Base-by-base conservation (phyloP, 176 grass and related monocot species). In the Juncus effusus region DNA sequence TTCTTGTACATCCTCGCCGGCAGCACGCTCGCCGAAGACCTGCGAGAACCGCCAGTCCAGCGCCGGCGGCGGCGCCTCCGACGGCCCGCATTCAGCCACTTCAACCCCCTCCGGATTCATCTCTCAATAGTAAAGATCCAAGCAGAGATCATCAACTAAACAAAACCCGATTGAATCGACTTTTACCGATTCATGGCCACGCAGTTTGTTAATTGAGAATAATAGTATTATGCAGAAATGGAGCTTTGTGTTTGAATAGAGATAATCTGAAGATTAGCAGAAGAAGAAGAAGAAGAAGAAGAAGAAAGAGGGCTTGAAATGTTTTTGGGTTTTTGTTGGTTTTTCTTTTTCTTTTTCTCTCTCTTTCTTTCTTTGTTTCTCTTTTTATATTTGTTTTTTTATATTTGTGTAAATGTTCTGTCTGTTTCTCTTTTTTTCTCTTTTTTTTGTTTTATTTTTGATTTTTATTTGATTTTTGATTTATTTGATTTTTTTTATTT, bases 1-100 rank as follows among this genome's bases (percentile, higher is more conserved):
- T 94, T 94, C 90, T 79, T 88, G 90, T 58, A 94, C 85, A 77
- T 94, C 90, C 70, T 94, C 90, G 42, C 90, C 90, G 38, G 90
- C 81, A 62, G 82, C 56, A 57, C 90, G 85, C 72, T 94, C 85
- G 70, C 90, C 90, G 77, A 94, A 94, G 72, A 94, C 90, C 90
- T 94, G 90, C 36, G 90, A 86, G 73, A 94, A 94, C 54, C 76
- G 70, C 90, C 90, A 94, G 38, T 94, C 90, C 60, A 85, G 76
- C 11, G 78, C 61, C 10, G 36, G 78, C 16, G 54, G 63, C 56
- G 77, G 81, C 56, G 77, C 75, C 71, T 53, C 79, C 64, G 75
- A 42, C 41, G 72, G 65, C 8, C 58, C 70, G 28, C 50, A 40
- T 47, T 62, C 62, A 63, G 73, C 55, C 73, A 67, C 73, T 38